A percentile compares a stretch with the other conserved stretches of the same genome.
These are phyloP conservation scores for Ramaria rubella DNA, from an alignment of 768 basidiomycete species.

Conservation along the genomic window DNA sequence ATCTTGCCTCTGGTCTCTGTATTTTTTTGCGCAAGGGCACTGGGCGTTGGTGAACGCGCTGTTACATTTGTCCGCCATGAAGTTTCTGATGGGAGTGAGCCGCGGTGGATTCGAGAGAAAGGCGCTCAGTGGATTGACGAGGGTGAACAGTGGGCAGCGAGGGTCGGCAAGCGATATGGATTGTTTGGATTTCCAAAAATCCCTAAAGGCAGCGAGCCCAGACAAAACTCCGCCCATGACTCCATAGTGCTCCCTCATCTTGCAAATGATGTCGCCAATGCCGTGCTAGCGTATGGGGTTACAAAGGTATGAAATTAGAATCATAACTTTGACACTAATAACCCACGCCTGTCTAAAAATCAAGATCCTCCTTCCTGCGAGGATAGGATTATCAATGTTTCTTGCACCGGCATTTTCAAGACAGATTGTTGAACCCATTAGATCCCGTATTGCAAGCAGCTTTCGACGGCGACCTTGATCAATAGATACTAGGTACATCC, in stretches of 20 bases:
- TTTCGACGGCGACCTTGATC: slow-evolving; percentile 5
- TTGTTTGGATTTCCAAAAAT: slow-evolving; percentile 70
- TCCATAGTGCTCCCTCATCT: slow-evolving; percentile 34
- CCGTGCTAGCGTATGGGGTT: slow-evolving; percentile 70
- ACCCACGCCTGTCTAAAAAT: neutral
- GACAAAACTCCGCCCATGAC: slow-evolving; percentile 7
- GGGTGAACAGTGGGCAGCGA: slow-evolving; percentile 63
- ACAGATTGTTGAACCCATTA: slow-evolving; percentile 54
- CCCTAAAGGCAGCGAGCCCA: slow-evolving; percentile 7
- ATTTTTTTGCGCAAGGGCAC: slow-evolving; percentile 60
- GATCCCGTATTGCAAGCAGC: slow-evolving; percentile 21
- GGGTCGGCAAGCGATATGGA: slow-evolving; percentile 72
- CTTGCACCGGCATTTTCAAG: slow-evolving; percentile 69
- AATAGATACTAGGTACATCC: neutral
- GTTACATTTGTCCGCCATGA: slow-evolving; percentile 34
- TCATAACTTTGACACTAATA: neutral
- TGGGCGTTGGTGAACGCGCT: slow-evolving; percentile 65
- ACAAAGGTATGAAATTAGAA: slow-evolving; percentile 52
- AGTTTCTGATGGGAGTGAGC: slow-evolving; percentile 16
- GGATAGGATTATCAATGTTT: slow-evolving; percentile 68
- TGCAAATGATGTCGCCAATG: slow-evolving; percentile 77
- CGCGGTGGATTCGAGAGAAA: slow-evolving; percentile 37
- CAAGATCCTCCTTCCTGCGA: slow-evolving; percentile 67
- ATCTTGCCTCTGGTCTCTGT: slow-evolving; percentile 65
- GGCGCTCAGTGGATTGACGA: slow-evolving; percentile 65